Evolutionary conservation across 805 yeast genomes (phyloP), one percentile per base, ranked within the genome.

Genomic region (Blastobotrys terrestris): DNA sequence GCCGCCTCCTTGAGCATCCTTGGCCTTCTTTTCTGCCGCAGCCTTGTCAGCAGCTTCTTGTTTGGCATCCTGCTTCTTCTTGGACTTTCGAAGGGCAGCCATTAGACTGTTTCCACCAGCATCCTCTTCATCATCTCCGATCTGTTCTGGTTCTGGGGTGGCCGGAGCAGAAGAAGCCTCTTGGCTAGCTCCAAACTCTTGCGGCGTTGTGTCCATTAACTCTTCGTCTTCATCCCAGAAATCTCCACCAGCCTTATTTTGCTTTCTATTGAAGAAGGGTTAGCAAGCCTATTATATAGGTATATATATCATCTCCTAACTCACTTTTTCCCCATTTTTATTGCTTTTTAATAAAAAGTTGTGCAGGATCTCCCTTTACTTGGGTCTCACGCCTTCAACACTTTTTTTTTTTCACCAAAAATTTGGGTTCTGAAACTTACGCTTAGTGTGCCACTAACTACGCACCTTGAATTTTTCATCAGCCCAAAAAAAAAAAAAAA

Each of bases 141-240:
- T 52, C 15, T 22, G 60, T 20, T 71, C 76, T 19, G 71, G 62
- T 45, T 65, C 73, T 48, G 67, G 73, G 40, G 67, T 49, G 21
- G 44, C 53, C 69, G 35, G 35, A 26, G 35, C 5, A 6, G 35
- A 11, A 15, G 58, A 52, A 39, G 41, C 13, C 14, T 40, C 40
- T 8, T 31, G 16, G 21, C 76, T 70, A 18, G 70, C 67, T 15
- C 79, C 80, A 35, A 77, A 63, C 53, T 83, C 87, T 60, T 82
- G 87, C 42, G 76, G 77, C 53, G 69, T 72, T 13, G 78, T 74
- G 44, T 69, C 60, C 65, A 26, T 78, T 84, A 39, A 69, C 52
- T 79, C 86, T 46, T 74, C 71, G 8, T 83, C 88, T 31, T 86
- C 94, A 54, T 87, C 95, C 94, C 94, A 87, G 73, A 79, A 75